Evolutionary conservation across 139 green algal species (phyloP).

Genomic region (Picochlorum sp.): DNA sequence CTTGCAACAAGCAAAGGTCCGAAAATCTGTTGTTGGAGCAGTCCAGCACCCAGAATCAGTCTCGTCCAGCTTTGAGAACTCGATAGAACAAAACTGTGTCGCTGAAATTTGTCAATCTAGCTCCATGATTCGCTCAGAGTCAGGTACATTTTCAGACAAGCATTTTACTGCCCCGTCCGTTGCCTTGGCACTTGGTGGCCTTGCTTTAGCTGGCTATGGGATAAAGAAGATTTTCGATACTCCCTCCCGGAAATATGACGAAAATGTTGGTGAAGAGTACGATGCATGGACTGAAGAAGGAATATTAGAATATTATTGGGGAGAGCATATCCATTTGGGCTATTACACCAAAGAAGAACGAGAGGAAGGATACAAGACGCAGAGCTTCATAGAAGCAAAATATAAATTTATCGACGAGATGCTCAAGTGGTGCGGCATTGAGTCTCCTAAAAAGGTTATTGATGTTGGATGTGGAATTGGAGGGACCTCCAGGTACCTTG

Average conservation of each 20-base stretch:
- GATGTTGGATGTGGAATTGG: constrained; percentile 94
- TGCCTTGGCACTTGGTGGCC: constrained; percentile 10
- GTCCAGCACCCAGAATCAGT: too few relatives aligned
- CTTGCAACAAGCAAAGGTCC: too few relatives aligned
- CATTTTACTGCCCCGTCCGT: too few relatives aligned
- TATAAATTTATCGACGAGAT: constrained; percentile 87
- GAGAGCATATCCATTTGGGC: constrained; percentile 94
- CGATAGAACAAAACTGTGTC: too few relatives aligned
- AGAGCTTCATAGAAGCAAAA: constrained; percentile 91
- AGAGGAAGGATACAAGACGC: constrained; percentile 60
- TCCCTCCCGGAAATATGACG: constrained; percentile 63
- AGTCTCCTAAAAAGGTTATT: constrained; percentile 49
- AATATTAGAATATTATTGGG: constrained; percentile 81
- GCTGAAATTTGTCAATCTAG: too few relatives aligned
- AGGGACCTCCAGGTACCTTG: constrained; percentile 73
- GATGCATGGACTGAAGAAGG: constrained; percentile 83
- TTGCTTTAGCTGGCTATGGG: constrained; percentile 9
- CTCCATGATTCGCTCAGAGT: too few relatives aligned
- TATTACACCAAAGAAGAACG: constrained; percentile 79
- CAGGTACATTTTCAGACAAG: too few relatives aligned
- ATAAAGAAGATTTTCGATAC: constrained; percentile 62
- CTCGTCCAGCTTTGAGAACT: too few relatives aligned
- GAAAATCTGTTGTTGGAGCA: too few relatives aligned
- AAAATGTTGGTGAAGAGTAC: constrained; percentile 87
- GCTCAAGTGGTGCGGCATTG: constrained; percentile 39